These are phyloP conservation scores for Senecio squalidus DNA, from an alignment of 140 eudicot species.

Conservation along the genomic window DNA sequence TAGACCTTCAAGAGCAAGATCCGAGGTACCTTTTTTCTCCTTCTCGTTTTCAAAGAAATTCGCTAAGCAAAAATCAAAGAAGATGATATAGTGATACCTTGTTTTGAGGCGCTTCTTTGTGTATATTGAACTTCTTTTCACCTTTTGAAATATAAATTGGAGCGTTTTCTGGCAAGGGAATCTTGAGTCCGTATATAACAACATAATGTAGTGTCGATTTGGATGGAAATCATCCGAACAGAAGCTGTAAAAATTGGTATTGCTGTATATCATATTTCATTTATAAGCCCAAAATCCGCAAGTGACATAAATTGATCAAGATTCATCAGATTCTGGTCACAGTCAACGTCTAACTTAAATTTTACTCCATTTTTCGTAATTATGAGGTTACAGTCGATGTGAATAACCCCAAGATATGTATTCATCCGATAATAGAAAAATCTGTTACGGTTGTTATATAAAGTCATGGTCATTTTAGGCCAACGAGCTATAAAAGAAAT, in stretches of 20 bases:
- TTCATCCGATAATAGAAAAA: too few relatives aligned
- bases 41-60: constrained; percentile 35
- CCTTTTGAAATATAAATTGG: constrained; percentile 15
- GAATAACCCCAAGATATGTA: too few relatives aligned
- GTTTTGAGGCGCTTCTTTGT: not conserved
- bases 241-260: not conserved
- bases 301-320: not conserved
- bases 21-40: constrained; percentile 53
- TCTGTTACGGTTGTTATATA: too few relatives aligned
- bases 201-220: not conserved
- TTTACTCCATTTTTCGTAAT: not conserved
- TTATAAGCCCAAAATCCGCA: not conserved
- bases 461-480: not conserved
- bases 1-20: constrained; percentile 37
- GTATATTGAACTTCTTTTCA: constrained; percentile 18
- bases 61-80: constrained; percentile 25
- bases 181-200: not conserved
- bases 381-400: not conserved
- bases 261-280: not conserved
- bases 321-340: not conserved
- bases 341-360: not conserved
- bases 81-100: constrained; percentile 17
- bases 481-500: not conserved
- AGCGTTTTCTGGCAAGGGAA: constrained; percentile 6
- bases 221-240: not conserved